Evolutionary conservation across 257 asterid genomes (phyloP).

Genomic region (Echites panduratus): DNA sequence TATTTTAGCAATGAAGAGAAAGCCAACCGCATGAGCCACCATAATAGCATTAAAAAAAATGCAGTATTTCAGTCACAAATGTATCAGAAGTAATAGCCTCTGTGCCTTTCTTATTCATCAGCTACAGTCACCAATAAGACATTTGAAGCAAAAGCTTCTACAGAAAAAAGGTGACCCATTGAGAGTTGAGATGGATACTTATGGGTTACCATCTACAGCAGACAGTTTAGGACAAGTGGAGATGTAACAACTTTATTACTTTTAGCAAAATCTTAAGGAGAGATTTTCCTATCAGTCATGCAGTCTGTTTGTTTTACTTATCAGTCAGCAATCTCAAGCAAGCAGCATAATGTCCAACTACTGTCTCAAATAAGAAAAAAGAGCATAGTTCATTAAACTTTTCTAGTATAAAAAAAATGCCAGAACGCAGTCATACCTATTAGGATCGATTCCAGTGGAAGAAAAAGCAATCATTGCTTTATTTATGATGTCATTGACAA

Average conservation of each 20-base stretch:
- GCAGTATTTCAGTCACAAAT: neutral
- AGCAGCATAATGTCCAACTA: neutral
- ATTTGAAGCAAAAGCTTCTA: neutral
- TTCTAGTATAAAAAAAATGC: neutral
- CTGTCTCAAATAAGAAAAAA: neutral
- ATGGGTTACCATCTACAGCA: neutral
- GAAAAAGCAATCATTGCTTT: conserved; percentile 77
- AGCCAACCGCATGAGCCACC: neutral
- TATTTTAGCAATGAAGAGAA: neutral
- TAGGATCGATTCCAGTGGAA: conserved; percentile 86
- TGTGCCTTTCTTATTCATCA: neutral
- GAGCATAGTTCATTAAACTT: neutral
- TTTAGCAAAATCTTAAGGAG: neutral
- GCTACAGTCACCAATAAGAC: neutral
- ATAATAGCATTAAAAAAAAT: neutral
- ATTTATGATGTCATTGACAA: conserved; percentile 69
- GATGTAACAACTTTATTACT: neutral
- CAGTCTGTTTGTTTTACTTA: neutral
- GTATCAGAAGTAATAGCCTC: neutral
- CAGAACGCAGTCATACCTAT: conserved; percentile 44
- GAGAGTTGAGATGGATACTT: neutral
- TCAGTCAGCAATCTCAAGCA: neutral
- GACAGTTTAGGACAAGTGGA: neutral
- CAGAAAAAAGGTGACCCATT: neutral
- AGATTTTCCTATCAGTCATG: neutral